phyloP scores from a whole-genome alignment of 202 grass and related monocot species.

The Setaria italica region DNA sequence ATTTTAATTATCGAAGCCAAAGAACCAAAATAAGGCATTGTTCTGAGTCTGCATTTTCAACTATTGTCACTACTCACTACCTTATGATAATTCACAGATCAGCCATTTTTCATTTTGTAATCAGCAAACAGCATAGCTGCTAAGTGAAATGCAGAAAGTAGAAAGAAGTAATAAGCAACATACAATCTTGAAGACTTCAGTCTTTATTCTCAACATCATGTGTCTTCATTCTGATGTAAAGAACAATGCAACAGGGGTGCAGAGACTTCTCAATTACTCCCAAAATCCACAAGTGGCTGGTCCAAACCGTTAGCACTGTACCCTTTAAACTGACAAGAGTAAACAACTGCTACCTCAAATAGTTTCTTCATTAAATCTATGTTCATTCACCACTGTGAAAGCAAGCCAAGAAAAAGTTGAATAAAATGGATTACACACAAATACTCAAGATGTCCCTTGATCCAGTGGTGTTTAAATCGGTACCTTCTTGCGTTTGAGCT shows the following conservation, averaged over 20 bases:
- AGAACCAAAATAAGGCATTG: background rate
- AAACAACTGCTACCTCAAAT: conserved; percentile 24
- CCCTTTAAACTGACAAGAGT: conserved; percentile 6
- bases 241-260: conserved; percentile 6
- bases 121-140: conserved; percentile 4
- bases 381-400: conserved; percentile 26
- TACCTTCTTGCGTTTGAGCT: conserved; percentile 24
- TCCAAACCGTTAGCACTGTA: conserved; percentile 12
- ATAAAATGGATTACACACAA: conserved; percentile 27
- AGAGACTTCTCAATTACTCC: background rate
- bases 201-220: conserved; percentile 28
- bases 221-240: conserved; percentile 33
- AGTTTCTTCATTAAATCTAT: conserved; percentile 14
- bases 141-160: conserved; percentile 19
- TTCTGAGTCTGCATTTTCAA: conserved; percentile 23
- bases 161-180: background rate
- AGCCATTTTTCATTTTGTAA: conserved; percentile 23
- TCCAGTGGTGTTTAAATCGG: background rate
- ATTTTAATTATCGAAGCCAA: conserved; percentile 8
- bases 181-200: conserved; percentile 16
- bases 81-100: conserved; percentile 9
- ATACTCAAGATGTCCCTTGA: conserved; percentile 22
- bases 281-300: background rate
- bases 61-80: background rate
- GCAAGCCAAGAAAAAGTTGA: background rate